Evolutionary conservation across 2,329 filamentous ascomycete species (phyloP), one percentile per base, ranked within the genome.

Genomic region (Colletotrichum brevisporum): DNA sequence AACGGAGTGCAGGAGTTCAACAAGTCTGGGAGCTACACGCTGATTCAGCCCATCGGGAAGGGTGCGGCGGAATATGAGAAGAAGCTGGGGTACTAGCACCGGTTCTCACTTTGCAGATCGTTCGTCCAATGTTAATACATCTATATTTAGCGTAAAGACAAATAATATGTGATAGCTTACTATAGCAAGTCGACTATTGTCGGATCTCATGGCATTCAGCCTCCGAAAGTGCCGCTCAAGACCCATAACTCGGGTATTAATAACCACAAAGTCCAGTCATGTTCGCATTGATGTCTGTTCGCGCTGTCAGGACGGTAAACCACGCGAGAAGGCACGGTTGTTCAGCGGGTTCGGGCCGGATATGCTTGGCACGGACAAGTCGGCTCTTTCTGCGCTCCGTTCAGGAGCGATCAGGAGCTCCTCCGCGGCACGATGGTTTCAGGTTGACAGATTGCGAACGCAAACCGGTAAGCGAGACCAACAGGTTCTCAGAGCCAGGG

Each of bases 1-100:
- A 86, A 80, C 41, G 84, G 84, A 0, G 84, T 87, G 0, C 84
- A 86, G 67, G 79, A 81, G 67, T 75, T 79, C 50, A 74, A 76
- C 45, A 76, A 64, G 3, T 60, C 66, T 1, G 71, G 72, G 39
- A 75, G 73, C 24, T 76, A 74, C 10, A 74, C 73, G 2, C 54
- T 75, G 3, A 70, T 75, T 16, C 74, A 73, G 31, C 74, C 75
- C 5, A 56, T 76, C 6, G 75, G 75, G 1, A 18, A 13, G 36
- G 47, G 51, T 31, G 27, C 63, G 5, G 31, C 27, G n/a, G 56
- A 18, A 5, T 65, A 57, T 48, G 65, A 71, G 24, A 36, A 21
- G 13, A 15, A 24, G 4, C 56, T 64, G 10, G 47, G 57, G 1
- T 63, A 57, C 24, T 43, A 21, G 13, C 43, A 9, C 16, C 43